Conservation (phyloP, 208 protist genomes). For the Crithidia mellificae region DNA sequence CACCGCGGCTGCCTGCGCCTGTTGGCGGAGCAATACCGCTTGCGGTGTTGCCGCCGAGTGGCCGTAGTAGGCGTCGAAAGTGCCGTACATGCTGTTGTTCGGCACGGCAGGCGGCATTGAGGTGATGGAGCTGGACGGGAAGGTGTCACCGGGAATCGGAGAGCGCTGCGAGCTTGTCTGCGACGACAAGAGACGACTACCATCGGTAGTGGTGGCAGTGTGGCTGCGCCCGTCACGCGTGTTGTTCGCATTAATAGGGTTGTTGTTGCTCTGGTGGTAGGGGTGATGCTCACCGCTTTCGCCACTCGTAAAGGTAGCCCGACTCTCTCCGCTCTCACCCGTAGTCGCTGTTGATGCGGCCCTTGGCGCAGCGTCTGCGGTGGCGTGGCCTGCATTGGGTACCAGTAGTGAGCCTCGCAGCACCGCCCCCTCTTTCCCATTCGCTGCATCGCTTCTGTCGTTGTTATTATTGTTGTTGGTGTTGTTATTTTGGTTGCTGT, state of each 20-base stretch:
- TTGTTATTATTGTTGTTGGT: too few species aligned
- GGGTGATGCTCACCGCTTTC: too few species aligned
- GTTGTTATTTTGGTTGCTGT: too few species aligned
- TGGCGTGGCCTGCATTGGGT: neutral
- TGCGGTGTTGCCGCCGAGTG: slow-evolving; percentile 40
- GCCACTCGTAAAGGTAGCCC: too few species aligned
- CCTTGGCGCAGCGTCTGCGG: neutral
- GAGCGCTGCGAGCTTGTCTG: slow-evolving; percentile 6
- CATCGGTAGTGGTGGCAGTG: neutral
- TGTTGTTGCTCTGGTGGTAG: too few species aligned
- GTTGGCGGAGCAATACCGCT: slow-evolving; percentile 43
- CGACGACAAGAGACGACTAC: neutral
- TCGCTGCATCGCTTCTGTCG: neutral
- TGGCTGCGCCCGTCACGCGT: too few species aligned
- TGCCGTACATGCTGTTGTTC: slow-evolving; percentile 59
- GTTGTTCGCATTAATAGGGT: too few species aligned
- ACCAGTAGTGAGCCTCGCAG: slow-evolving; percentile 7
- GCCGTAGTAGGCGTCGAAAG: slow-evolving; percentile 49
- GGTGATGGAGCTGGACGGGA: slow-evolving; percentile 8
- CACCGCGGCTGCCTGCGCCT: slow-evolving; percentile 23
- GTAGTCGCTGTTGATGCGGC: neutral
- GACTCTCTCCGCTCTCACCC: too few species aligned
- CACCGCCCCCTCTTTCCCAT: neutral
- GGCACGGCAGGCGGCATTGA: slow-evolving; percentile 17
- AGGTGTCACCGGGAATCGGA: neutral